Percentiles rank a stretch among this genome's conserved stretches.
Evolutionary conservation across 306 rosid species (phyloP).

Genomic region (Prunus mongolica): DNA sequence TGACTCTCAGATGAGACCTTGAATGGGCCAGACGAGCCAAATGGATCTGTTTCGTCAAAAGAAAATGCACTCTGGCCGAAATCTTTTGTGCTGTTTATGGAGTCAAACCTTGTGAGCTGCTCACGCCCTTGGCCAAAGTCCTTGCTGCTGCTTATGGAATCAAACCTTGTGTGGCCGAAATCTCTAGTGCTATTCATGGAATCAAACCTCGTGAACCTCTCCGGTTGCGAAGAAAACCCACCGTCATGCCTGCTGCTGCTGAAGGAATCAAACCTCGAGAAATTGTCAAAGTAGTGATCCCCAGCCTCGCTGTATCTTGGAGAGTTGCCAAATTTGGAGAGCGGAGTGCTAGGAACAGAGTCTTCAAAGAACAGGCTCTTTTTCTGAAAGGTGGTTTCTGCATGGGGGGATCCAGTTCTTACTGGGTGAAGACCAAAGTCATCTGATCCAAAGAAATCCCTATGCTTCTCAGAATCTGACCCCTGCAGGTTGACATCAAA

Average conservation of each 20-base stretch:
- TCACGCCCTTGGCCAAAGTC: slow-evolving; percentile 47
- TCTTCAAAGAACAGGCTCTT: slow-evolving; percentile 88
- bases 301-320: slow-evolving; percentile 89
- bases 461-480: slow-evolving; percentile 50
- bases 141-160: slow-evolving; percentile 56
- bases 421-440: slow-evolving; percentile 65
- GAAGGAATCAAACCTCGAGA: slow-evolving; percentile 78
- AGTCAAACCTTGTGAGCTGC: slow-evolving; percentile 64
- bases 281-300: slow-evolving; percentile 71
- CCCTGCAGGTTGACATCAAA: slow-evolving; percentile 52
- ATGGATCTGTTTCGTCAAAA: slow-evolving; percentile 78
- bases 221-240: slow-evolving; percentile 46
- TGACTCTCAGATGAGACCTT: slow-evolving; percentile 72
- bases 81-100: slow-evolving; percentile 59
- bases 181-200: slow-evolving; percentile 54
- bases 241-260: slow-evolving; percentile 56
- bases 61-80: slow-evolving; percentile 56
- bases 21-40: slow-evolving; percentile 85
- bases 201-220: slow-evolving; percentile 28
- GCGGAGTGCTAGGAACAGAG: slow-evolving; percentile 92
- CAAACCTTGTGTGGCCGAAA: slow-evolving; percentile 54
- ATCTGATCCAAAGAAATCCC: slow-evolving; percentile 61
- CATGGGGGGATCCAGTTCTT: slow-evolving; percentile 60
- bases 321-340: slow-evolving; percentile 73
- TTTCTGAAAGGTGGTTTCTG: slow-evolving; percentile 52